Evolutionary conservation across 306 rosid genomes (phyloP), one percentile per base, ranked within the genome.

Genomic region (Fagus sylvatica): DNA sequence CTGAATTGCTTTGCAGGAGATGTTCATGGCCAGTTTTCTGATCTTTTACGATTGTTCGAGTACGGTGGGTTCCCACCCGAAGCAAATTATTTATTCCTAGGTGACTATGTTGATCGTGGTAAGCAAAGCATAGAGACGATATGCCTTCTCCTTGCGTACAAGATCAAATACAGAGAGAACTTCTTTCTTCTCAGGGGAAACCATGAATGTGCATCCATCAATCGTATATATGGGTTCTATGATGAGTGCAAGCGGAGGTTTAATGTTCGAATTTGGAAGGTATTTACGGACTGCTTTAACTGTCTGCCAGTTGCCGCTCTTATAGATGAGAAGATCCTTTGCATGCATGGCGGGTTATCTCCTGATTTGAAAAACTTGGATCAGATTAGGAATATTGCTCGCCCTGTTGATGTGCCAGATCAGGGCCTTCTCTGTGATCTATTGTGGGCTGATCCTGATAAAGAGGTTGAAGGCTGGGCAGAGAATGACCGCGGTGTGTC

Each of bases 401-500:
- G 95, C 66, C 97, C 97, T 33, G 80, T 87, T 30, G 97, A 92
- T 71, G 93, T 91, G 67, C 97, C 97, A 33, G 94, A 91, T 84
- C 93, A 88, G 66, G 97, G 97, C 57, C 93, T 91, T 85, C 89
- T 91, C 51, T 91, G 97, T 81, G 97, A 91, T 78, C 89, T 91
- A 53, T 87, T 91, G 19, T 91, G 97, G 97, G 92, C 97, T 71
- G 97, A 91, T 85, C 97, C 97, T 53, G 97, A 91, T 84, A 91
- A 88, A 83, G 94, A 91, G 69, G 76, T 91, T 53, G 94, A 91
- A 36, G 97, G 97, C 49, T 91, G 97, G 97, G 97, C 91, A 73
- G 94, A 89, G 87, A 91, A 91, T 83, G 97, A 91, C 62, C 88
- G 97, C 62, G 97, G 97, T 48, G 94, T 91, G 72, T 91, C 97